phyloP scores from a whole-genome alignment of 331 rosid genomes.

The Quercus lobata region DNA sequence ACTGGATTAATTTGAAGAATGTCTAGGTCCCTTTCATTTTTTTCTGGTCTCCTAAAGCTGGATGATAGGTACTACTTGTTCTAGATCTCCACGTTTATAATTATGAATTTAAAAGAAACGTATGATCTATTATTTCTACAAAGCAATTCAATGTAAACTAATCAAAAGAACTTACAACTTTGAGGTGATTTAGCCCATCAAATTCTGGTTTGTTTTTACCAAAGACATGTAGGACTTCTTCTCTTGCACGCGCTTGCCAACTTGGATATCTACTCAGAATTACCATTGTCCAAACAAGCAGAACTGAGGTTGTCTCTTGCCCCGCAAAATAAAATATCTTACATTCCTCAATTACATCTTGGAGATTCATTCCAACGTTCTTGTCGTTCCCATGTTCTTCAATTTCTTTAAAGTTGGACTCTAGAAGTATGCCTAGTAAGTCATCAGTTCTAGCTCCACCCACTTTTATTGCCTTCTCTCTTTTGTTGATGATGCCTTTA shows the following conservation, averaged over 20 bases:
- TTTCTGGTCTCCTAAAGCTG: no score
- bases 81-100: no score
- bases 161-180: slow-evolving; percentile 39
- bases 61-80: no score
- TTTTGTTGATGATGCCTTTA: slow-evolving; percentile 32
- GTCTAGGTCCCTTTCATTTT: no score
- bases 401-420: slow-evolving; percentile 45
- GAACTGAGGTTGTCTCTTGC: slow-evolving; percentile 53
- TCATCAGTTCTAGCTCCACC: slow-evolving; percentile 31
- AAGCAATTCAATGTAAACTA: no score
- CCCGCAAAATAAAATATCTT: slow-evolving; percentile 63
- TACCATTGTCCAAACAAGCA: slow-evolving; percentile 54
- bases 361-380: slow-evolving; percentile 39
- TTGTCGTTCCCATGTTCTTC: slow-evolving; percentile 25
- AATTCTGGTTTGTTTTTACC: slow-evolving; percentile 33
- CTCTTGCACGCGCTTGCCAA: slow-evolving; percentile 66
- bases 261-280: slow-evolving; percentile 34
- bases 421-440: slow-evolving; percentile 41
- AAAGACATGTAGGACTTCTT: slow-evolving; percentile 49
- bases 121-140: no score
- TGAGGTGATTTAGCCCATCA: slow-evolving; percentile 46
- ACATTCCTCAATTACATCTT: slow-evolving; percentile 57
- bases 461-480: slow-evolving; percentile 25
- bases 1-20: no score
- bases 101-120: no score